Conservation (phyloP, 2,329 filamentous ascomycete genomes). For the Colletotrichum sansevieriae region DNA sequence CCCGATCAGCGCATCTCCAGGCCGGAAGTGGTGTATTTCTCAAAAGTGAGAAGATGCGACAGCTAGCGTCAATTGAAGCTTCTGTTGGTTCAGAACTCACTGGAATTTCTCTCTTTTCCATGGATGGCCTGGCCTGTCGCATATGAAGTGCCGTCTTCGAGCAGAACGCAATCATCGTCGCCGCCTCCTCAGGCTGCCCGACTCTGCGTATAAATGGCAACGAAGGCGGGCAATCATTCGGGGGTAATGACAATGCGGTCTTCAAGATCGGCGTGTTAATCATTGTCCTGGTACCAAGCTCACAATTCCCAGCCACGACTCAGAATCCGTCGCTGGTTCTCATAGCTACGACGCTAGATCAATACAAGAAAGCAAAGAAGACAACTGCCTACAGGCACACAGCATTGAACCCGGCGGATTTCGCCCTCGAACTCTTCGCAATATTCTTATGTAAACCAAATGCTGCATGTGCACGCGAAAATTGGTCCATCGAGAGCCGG, state of each 20-base stretch:
- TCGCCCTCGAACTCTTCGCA: constrained; percentile 46
- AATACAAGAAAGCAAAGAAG: background rate
- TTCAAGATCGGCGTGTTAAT: background rate
- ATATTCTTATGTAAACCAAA: constrained; percentile 48
- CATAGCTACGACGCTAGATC: too few species aligned
- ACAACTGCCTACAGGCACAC: constrained; percentile 46
- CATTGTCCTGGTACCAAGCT: background rate
- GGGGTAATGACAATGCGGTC: constrained; percentile 13
- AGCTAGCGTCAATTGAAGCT: too few species aligned
- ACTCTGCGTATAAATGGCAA: constrained; percentile 40
- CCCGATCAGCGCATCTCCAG: too few species aligned
- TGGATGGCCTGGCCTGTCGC: constrained; percentile 45
- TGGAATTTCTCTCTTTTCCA: too few species aligned
- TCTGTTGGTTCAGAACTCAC: too few species aligned
- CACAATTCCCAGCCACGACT: background rate
- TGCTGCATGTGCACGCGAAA: constrained; percentile 49
- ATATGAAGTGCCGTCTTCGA: constrained; percentile 46
- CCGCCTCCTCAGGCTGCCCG: constrained; percentile 48
- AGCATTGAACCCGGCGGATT: constrained; percentile 46
- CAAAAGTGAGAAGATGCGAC: too few species aligned
- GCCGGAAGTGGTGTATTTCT: too few species aligned
- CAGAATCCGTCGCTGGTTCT: too few species aligned
- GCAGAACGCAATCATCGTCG: constrained; percentile 45
- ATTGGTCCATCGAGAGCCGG: constrained; percentile 48
- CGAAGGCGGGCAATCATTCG: background rate